Evolutionary conservation across 2,329 filamentous ascomycete genomes (phyloP), one percentile per base, ranked within the genome.

Genomic region (Lachnellula willkommii): DNA sequence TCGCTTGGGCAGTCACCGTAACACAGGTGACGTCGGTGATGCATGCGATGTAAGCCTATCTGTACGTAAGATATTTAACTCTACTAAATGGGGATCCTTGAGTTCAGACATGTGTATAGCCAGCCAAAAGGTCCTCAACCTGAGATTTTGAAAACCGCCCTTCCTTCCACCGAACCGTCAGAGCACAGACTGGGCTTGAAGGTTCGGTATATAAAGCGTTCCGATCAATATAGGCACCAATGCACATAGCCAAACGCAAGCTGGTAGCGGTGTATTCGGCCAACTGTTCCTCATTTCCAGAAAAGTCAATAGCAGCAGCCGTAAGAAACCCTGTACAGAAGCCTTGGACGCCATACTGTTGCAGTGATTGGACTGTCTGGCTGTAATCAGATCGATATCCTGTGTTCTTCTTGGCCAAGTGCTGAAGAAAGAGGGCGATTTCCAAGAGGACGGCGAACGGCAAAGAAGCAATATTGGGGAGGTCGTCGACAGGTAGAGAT

Each of bases 201-300:
- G 50, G 53, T 7, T 52, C 22, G 17, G 26, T 42, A 42, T 24
- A 48, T 4, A 28, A 35, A 12, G 45, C 42, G 47, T 62, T 57
- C 40, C 58, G 59, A 51, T 64, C 62, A 32, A 64, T 55, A 24
- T 60, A 62, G 8, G 59, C 60, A 1, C 62, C 62, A 48, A 62
- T 46, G 24, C 57, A 60, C 17, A 63, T 26, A 22, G 62, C 62
- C 22, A 64, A 46, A 2, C 57, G 51, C 5, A 64, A 40, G 14
- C 55, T 46, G 3, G 36, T 32, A 22, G 57, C 55, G 9, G 45
- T 56, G 1, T 56, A 45, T 15, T 22, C 17, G 3, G 32, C 57
- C 17, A 64, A 12, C 9, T 61, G 57, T 35, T 55, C 45, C 37
- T 60, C 54, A 15, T 32, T 52, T 39, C 48, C 42, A 15, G 53